These are phyloP conservation scores for Pleurotus cornucopiae DNA, from an alignment of 768 basidiomycete species.

Conservation along the genomic window DNA sequence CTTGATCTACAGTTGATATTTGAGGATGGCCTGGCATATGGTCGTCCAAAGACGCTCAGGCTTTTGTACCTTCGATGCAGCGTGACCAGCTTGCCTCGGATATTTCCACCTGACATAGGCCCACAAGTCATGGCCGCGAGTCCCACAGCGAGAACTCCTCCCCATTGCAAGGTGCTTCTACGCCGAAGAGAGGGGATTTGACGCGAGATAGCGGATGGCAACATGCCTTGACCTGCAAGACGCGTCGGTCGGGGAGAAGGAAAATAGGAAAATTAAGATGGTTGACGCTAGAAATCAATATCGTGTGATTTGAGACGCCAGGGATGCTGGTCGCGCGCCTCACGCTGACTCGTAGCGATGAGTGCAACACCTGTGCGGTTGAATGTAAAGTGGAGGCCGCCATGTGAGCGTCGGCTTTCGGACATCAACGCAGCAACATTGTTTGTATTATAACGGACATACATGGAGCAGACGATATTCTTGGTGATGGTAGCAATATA, in stretches of 20 bases:
- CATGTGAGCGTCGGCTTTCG: too few relatives aligned
- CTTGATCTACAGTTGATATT: constrained; percentile 21
- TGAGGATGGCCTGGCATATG: constrained; percentile 19
- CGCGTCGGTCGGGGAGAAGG: not conserved
- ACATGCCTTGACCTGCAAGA: constrained; percentile 5
- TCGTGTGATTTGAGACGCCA: not conserved
- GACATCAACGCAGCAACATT: too few relatives aligned
- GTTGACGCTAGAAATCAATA: not conserved
- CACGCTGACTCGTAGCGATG: too few relatives aligned
- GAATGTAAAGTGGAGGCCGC: too few relatives aligned
- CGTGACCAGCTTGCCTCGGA: constrained; percentile 25
- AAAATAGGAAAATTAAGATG: not conserved
- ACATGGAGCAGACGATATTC: too few relatives aligned
- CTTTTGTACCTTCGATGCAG: constrained; percentile 7
- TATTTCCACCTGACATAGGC: constrained; percentile 38
- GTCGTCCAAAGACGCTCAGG: constrained; percentile 10
- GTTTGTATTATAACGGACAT: too few relatives aligned
- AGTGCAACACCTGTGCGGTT: too few relatives aligned
- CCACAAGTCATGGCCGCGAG: constrained; percentile 33
- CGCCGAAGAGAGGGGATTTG: constrained; percentile 12
- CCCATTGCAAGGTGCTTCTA: constrained; percentile 28
- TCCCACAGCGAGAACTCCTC: constrained; percentile 35
- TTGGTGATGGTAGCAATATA: too few relatives aligned
- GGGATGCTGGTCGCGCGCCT: too few relatives aligned
- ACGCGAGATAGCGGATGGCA: constrained; percentile 1